Conservation (phyloP, 2,329 filamentous ascomycete species). For the Fusarium haematococcum region DNA sequence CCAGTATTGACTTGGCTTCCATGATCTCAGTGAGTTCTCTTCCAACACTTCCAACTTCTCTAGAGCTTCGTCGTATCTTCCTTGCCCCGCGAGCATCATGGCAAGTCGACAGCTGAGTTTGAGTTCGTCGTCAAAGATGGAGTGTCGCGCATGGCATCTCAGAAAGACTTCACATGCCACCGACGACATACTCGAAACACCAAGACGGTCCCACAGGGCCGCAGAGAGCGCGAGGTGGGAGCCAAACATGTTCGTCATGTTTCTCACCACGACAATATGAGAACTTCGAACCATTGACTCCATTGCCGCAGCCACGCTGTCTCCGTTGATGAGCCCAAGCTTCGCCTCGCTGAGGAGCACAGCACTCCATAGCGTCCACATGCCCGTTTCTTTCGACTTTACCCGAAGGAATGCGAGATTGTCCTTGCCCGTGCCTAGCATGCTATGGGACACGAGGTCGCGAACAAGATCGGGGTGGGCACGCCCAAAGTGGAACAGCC, state of each 20-base stretch:
- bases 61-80: conserved; percentile 77
- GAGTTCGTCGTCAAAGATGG: conserved; percentile 80
- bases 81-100: conserved; percentile 68
- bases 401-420: conserved; percentile 85
- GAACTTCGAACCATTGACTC: conserved; percentile 87
- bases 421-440: conserved; percentile 83
- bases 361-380: conserved; percentile 87
- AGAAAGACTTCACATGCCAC: conserved; percentile 80
- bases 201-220: conserved; percentile 81
- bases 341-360: conserved; percentile 89
- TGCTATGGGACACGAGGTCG: conserved; percentile 76
- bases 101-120: conserved; percentile 80
- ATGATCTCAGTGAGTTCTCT: conserved; percentile 72
- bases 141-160: conserved; percentile 72
- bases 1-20: conserved; percentile 83
- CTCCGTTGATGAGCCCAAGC: conserved; percentile 78
- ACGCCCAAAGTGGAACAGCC: conserved; percentile 95
- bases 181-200: conserved; percentile 66
- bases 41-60: conserved; percentile 59
- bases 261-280: conserved; percentile 82
- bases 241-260: conserved; percentile 78
- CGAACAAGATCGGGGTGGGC: conserved; percentile 82
- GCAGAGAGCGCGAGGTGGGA: conserved; percentile 79
- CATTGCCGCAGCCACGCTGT: conserved; percentile 71
- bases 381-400: conserved; percentile 86